Conservation (phyloP, 345 rosid genomes). For the Citrus australasica region DNA sequence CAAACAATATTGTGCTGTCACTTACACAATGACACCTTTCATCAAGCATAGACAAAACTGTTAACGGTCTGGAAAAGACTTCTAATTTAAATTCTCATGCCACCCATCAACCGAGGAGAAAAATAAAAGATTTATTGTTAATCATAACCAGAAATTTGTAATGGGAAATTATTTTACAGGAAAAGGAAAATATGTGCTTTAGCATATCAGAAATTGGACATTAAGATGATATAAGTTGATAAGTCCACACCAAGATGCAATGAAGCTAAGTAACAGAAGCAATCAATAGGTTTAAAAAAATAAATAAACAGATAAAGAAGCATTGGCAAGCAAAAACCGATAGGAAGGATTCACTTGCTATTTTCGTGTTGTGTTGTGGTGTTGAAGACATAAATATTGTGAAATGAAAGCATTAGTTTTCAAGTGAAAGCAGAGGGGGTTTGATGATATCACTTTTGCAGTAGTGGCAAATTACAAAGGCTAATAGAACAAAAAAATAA, state of each 20-base stretch:
- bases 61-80: background rate
- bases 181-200: background rate
- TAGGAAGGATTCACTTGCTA: no score
- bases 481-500: no score
- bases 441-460: background rate
- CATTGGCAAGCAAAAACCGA: no score
- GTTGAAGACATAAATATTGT: no score
- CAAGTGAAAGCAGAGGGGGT: background rate
- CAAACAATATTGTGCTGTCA: background rate
- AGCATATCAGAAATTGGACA: background rate
- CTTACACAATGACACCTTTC: background rate
- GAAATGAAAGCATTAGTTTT: no score
- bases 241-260: background rate
- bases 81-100: background rate
- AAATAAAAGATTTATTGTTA: background rate
- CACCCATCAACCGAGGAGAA: background rate
- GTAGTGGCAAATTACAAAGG: no score
- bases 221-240: background rate
- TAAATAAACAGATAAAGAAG: no score
- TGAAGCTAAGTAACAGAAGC: background rate
- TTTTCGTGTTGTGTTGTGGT: no score
- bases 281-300: no score
- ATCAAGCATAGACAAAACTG: background rate
- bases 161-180: background rate
- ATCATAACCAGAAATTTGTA: background rate